Evolutionary conservation across 345 rosid genomes (phyloP), one percentile per base, ranked within the genome.

Genomic region (Corymbia maculata): DNA sequence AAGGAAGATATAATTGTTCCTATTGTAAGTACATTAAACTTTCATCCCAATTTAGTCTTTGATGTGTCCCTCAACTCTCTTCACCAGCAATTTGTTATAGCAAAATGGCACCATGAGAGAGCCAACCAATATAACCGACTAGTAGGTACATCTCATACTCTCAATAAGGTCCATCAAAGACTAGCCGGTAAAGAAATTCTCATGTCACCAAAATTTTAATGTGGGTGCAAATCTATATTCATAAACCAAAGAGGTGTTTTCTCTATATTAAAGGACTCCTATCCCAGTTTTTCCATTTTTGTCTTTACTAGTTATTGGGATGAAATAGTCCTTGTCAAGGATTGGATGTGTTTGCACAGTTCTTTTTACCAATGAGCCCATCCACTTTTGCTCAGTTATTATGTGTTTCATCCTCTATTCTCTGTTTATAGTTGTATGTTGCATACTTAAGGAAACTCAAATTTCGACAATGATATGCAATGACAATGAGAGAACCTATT

Each of bases 1-100:
- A 93, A 96, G 87, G 93, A 95, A 89, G 99, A 97, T 80, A 95
- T 94, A 28, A 91, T 97, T 57, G 99, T 96, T 92, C 98, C 99
- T 57, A 94, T 95, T 94, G 99, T 96, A 93, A 91, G 89, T 80
- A 32, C 30, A 86, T 15, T 26, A 1, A 26, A 21, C 64, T 87
- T 8, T 70, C 80, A 70, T 70, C 47, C 80, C 19, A 45, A 86
- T 16, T 32, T 70, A 17, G 47, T 70, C 80, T 70, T 70, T 70
- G 80, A 70, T 36, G 24, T 32, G 45, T 10, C 49, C 8, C 57
- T 16, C 44, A 85, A 87, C 51, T 30, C n/a, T 85, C 51, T n/a
- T 51, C 57, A 36, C 59, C 26, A 22, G 44, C 45, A n/a, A 85
- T 5, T 85, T 85, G 51, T 26, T n/a, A 51, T 85, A 13, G 28